Percentiles rank a stretch among this genome's conserved stretches.
Conservation (phyloP, 2,329 filamentous ascomycete species). For the Thelonectria olida region DNA sequence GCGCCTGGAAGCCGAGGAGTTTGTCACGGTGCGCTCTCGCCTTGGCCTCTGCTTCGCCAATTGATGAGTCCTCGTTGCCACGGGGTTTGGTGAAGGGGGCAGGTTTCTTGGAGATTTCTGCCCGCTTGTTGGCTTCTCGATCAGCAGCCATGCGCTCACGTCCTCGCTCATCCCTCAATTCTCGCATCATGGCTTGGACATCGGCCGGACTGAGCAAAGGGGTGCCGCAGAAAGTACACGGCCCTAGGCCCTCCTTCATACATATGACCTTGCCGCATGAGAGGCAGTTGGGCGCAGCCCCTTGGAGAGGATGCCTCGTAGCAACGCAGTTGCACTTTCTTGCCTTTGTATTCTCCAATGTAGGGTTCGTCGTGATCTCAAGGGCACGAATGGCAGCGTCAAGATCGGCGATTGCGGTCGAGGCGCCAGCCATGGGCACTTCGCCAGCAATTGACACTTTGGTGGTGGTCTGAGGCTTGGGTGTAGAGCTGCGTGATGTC, state of each 20-base stretch:
- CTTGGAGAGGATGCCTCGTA: constrained; percentile 84
- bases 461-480: constrained; percentile 63
- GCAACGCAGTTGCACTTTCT: constrained; percentile 89
- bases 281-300: constrained; percentile 92
- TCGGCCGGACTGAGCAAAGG: constrained; percentile 78
- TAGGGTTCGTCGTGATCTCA: constrained; percentile 91
- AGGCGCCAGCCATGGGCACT: constrained; percentile 83
- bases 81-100: constrained; percentile 66
- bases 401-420: constrained; percentile 74
- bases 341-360: constrained; percentile 62
- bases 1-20: constrained; percentile 82
- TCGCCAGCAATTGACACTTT: constrained; percentile 81
- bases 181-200: constrained; percentile 84
- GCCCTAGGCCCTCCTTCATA: constrained; percentile 90
- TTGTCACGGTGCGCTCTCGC: constrained; percentile 84
- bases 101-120: constrained; percentile 70
- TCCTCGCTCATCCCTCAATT: constrained; percentile 85
- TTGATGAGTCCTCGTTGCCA: constrained; percentile 45
- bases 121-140: constrained; percentile 72
- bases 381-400: constrained; percentile 87
- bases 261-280: constrained; percentile 96
- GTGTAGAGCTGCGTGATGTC: constrained; percentile 61
- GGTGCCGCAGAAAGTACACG: constrained; percentile 88
- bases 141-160: constrained; percentile 87
- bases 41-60: constrained; percentile 69